Base-by-base conservation (phyloP, 768 basidiomycete species). In the Mycena galopus region DNA sequence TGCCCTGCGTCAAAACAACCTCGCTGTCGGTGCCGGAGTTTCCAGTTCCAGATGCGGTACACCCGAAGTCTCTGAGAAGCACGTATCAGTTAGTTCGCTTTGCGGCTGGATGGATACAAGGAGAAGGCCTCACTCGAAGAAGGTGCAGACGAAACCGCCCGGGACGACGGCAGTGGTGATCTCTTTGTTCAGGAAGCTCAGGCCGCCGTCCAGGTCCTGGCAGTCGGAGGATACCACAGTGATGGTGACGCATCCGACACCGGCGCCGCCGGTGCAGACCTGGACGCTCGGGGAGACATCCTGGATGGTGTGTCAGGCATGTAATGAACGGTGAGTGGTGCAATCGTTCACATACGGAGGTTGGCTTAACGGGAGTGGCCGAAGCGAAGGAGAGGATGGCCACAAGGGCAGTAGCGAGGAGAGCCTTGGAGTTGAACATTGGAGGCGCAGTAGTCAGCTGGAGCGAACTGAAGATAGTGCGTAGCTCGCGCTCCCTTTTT, bases 401-500 rank as follows among this genome's bases (percentile, higher is more conserved):
- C 19, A 33, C 44, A 21, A 63, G 61, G 33, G 47, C 25, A 42
- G 42, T 47, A 32, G 60, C 47, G 47, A 63, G 42, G 29, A 63
- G 61, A 50, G 61, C 30, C 19, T 63, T 63, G 61, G 42, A 63
- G 47, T 50, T 63, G 61, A 63, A 63, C 61, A 63, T 63, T 50
- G n/a, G n/a, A n/a, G n/a, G n/a, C n/a, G 61, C 27, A 63, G 27
- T 62, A 62, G 60, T 62, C 25, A 29, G 42, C 60, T 63, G 50
- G 39, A 63, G 44, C 17, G 29, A 63, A 44, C 61, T 50, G 47
- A 17, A 30, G 61, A 8, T 10, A 21, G 44, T 50, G 19, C 25
- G 59, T 39, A 44, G 42, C 39, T 42, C 25, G 17, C 21, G 39
- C n/a, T 27, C 19, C 39, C 16, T 37, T 32, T 61, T 63, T 63